Base-by-base conservation (phyloP, 805 yeast genomes). In the Alloascoidea africana region DNA sequence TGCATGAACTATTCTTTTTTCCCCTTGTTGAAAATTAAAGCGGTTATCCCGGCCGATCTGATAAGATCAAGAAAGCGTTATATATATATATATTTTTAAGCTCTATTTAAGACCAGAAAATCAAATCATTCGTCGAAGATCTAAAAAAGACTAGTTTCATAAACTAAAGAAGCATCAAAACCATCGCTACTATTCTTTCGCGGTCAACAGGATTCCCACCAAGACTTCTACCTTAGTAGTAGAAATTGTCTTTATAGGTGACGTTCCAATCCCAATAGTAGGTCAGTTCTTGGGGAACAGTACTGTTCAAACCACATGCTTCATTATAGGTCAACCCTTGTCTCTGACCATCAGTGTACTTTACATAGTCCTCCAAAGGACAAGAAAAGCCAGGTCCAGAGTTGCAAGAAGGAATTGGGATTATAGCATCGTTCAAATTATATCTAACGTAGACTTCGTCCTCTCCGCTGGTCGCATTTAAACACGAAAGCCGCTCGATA, bases 321-420 rank as follows among this genome's bases (percentile, higher is more conserved):
- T 23, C 30, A n/a, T 8, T n/a, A 23, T 23, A 23, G n/a, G 30
- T 23, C 8, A n/a, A 8, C 8, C n/a, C 30, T 8, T 8, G 13
- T 23, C 30, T 23, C n/a, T 23, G 8, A 8, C 30, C 30, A n/a
- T n/a, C n/a, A 8, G n/a, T 23, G n/a, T 23, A 23, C 8, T 23
- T 23, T 8, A 23, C 13, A 23, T 23, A 65, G 38, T 53, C 52
- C 18, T 47, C 52, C 38, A 58, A 50, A 41, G 60, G 56, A 51
- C 76, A 62, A 30, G 67, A 57, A 49, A 60, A 68, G 1, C 74
- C 75, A 5, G 78, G 78, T 3, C 79, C 79, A 32, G 56, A 50
- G 33, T 60, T 56, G 49, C 77, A 70, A 27, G 50, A 46, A 16
- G 62, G 62, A 23, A 68, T 48, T 18, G 77, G 76, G 35, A 67